Base-by-base conservation (phyloP, 2,329 filamentous ascomycete genomes). In the Cladosporium austrohemisphaericum region DNA sequence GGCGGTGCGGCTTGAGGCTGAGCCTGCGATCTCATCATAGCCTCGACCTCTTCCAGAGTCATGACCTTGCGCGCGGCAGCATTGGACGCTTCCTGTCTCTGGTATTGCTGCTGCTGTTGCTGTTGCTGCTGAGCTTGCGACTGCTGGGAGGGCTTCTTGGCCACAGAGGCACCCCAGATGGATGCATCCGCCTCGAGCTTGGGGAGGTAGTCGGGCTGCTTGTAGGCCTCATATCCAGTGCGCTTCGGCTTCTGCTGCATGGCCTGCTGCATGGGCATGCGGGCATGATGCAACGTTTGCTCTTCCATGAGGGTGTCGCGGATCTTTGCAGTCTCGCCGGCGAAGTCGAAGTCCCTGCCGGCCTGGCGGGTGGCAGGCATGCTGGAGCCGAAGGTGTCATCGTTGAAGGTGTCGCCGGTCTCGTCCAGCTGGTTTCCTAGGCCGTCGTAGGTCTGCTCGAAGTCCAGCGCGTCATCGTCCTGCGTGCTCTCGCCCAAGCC, bases 391-490 rank as follows among this genome's bases (percentile, higher is more conserved):
- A 98, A 98, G 2, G 93, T 98, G 66, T 97, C 93, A 61, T 97
- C 89, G 69, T 98, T 98, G 77, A 96, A 89, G 43, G 80, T 89
- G 74, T 98, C 93, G 63, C 92, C 88, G 16, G 87, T 85, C 66
- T 98, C 92, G 62, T 95, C 85, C 28, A 98, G 83, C 68, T 87
- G 83, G 64, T 95, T 87, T 50, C 90, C 93, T 32, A 98, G 76
- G 14, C 92, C 92, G 69, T 98, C 93, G 66, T 97, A 97, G 29
- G 92, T 97, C 65, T 98, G 90, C 61, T 98, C 93, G 60, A 97
- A 98, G 61, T 97, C 87, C 61, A 87, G 79, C 75, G 72, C 76
- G 52, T 85, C 79, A 52, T 78, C 76, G 43, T 75, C 68, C 38
- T 63, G 70, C 57, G 69, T 68, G 57, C 71, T 68, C 61, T 73